Conservation (phyloP, 441 rosid species). For the Pelargonium citronellum region DNA sequence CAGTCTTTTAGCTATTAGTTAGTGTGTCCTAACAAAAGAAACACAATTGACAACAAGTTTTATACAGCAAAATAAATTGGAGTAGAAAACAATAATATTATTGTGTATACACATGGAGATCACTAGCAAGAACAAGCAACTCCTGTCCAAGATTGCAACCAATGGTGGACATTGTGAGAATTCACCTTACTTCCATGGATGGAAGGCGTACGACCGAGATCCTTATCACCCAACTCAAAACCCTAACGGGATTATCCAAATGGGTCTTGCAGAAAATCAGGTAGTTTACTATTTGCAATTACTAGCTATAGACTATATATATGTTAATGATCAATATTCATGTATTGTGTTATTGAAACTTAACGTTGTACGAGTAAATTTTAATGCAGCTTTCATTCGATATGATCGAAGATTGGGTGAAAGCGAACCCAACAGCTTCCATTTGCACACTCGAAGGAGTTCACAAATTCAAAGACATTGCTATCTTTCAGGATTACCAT, state of each 20-base stretch:
- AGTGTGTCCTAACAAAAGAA: too few relatives aligned
- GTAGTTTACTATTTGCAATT: too few relatives aligned
- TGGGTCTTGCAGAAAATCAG: conserved; percentile 17
- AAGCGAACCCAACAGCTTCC: conserved; percentile 9
- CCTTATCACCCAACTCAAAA: conserved; percentile 12
- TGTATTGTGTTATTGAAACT: not conserved
- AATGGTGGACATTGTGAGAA: conserved; percentile 10
- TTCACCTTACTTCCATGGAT: conserved; percentile 15
- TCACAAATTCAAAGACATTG: conserved; percentile 4
- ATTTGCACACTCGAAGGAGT: conserved; percentile 13
- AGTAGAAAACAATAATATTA: too few relatives aligned
- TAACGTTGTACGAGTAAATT: not conserved
- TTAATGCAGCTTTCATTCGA: conserved; percentile 11
- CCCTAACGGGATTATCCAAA: conserved; percentile 12
- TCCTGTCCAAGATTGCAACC: conserved; percentile 9
- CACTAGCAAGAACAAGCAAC: not conserved
- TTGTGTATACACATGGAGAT: not conserved
- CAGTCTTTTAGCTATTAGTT: too few relatives aligned
- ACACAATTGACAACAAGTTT: too few relatives aligned
- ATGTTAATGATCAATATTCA: not conserved
- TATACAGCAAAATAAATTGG: too few relatives aligned
- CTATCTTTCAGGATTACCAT: conserved; percentile 8
- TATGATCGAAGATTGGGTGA: conserved; percentile 11
- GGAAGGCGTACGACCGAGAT: conserved; percentile 14
- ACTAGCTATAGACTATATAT: too few relatives aligned